A percentile compares a stretch with the other conserved stretches of the same genome.
Evolutionary conservation across 2,329 filamentous ascomycete genomes (phyloP).

Genomic region (Monosporascus sp.): DNA sequence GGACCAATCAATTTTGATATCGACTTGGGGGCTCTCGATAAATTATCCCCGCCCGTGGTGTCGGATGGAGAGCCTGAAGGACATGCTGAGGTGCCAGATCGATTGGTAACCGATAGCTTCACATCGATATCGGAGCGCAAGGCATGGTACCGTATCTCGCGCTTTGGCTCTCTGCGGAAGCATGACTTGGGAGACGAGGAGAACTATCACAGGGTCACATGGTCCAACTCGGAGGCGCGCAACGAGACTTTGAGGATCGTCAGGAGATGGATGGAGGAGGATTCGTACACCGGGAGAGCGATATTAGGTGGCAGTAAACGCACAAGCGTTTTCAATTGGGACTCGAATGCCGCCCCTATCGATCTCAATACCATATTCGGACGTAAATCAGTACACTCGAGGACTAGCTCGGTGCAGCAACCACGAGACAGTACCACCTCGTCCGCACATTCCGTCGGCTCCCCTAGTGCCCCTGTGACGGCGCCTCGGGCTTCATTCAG

Average conservation of each 20-base stretch:
- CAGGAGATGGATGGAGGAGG: conserved; percentile 61
- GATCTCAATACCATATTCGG: conserved; percentile 42
- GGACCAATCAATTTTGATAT: conserved; percentile 19
- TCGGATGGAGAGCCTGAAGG: conserved; percentile 1
- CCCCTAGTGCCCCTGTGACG: conserved; percentile 1
- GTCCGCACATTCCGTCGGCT: neutral
- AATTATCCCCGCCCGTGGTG: conserved; percentile 27
- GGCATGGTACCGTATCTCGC: conserved; percentile 60
- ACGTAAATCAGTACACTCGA: conserved; percentile 25
- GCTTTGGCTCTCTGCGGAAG: conserved; percentile 52
- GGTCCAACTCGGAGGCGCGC: conserved; percentile 50
- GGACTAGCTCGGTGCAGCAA: conserved; percentile 19
- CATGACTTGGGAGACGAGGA: conserved; percentile 54
- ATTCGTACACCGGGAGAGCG: conserved; percentile 49
- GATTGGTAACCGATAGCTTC: conserved; percentile 48
- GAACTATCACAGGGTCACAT: conserved; percentile 54
- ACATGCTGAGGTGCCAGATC: conserved; percentile 36
- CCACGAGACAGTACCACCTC: conserved; percentile 2
- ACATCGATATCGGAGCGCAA: conserved; percentile 53
- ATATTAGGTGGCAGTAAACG: conserved; percentile 38
- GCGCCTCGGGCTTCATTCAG: neutral
- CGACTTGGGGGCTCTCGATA: conserved; percentile 17
- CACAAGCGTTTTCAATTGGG: conserved; percentile 57
- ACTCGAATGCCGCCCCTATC: conserved; percentile 45
- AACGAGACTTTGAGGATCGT: conserved; percentile 53